Evolutionary conservation across 495 filamentous ascomycete genomes (phyloP), one percentile per base, ranked within the genome.

Genomic region (Neurospora cerealis): DNA sequence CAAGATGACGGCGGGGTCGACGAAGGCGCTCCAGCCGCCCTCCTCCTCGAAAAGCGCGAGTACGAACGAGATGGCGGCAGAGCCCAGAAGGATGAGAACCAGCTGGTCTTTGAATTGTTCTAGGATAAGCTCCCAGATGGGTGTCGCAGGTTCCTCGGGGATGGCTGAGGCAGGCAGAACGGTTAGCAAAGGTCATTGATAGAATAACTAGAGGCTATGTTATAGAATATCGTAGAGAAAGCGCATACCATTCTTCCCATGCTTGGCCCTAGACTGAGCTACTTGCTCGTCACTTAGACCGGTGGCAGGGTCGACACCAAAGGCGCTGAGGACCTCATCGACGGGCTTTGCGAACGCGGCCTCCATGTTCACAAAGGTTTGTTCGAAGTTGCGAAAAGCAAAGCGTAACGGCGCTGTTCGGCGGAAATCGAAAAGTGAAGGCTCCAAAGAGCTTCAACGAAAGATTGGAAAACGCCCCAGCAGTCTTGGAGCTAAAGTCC

Each of bases 21-120:
- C 96, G 81, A 98, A 99, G n/a, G 95, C 96, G 76, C 95, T 94
- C 93, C 94, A 96, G 72, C 92, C 96, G 72, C 94, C 93, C 69
- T 91, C 92, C 69, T 95, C 93, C 81, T 98, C 96, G 76, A 98
- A 96, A 15, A 99, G 87, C 66, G 96, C 96, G 70, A 99, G 84
- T 28, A 96, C 88, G 76, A 99, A 98, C 3, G 96, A 98, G 60
- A 99, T 88, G n/a, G 89, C 93, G 6, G 96, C 96, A 19, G 95
- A 98, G 60, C 89, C 96, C 69, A 99, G 85, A 5, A 99, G 88
- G 78, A 99, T 99, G 72, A 99, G 88, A 72, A 99, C 96, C 3
- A 99, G 88, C 83, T 99, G 96, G 80, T 99, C 96, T 83, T 99
- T 97, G 87, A 99, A 99, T 83, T 99, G 96, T 82, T 99, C 96